A percentile compares a stretch with the other conserved stretches of the same genome.
Conservation (phyloP, 768 basidiomycete species). For the Kockovaella imperatae region DNA sequence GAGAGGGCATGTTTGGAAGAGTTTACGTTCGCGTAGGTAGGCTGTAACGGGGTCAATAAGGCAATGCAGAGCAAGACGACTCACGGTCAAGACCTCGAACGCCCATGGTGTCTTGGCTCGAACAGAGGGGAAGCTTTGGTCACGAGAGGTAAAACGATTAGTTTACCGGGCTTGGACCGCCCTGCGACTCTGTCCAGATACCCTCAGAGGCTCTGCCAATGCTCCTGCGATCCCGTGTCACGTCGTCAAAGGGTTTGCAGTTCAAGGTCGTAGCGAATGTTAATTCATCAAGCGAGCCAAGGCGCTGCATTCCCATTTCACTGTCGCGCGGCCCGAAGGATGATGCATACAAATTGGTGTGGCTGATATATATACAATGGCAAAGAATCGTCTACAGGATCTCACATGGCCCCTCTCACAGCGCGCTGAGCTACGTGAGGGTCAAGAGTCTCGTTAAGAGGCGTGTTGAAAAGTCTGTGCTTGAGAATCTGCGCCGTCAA, state of each 20-base stretch:
- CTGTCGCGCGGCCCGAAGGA: not conserved
- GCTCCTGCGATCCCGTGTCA: too few relatives aligned
- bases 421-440: constrained; percentile 12
- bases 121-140: too few relatives aligned
- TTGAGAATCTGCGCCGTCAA: constrained; percentile 89
- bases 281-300: too few relatives aligned
- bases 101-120: constrained; percentile 18
- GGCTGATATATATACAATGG: not conserved
- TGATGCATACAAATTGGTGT: not conserved
- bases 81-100: constrained; percentile 36
- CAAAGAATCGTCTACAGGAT: not conserved
- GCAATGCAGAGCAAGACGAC: not conserved
- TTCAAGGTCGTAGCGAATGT: too few relatives aligned
- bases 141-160: too few relatives aligned
- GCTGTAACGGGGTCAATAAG: constrained; percentile 47
- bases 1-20: constrained; percentile 72
- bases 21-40: constrained; percentile 80
- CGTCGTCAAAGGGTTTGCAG: too few relatives aligned
- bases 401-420: constrained; percentile 16
- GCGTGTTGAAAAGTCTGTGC: constrained; percentile 65
- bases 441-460: constrained; percentile 12
- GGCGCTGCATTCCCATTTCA: too few relatives aligned
- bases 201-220: too few relatives aligned
- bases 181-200: too few relatives aligned
- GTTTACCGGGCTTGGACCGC: too few relatives aligned